Percentiles rank a stretch among this genome's conserved stretches.
Evolutionary conservation across 257 asterid genomes (phyloP).

Genomic region (Prunella vulgaris): DNA sequence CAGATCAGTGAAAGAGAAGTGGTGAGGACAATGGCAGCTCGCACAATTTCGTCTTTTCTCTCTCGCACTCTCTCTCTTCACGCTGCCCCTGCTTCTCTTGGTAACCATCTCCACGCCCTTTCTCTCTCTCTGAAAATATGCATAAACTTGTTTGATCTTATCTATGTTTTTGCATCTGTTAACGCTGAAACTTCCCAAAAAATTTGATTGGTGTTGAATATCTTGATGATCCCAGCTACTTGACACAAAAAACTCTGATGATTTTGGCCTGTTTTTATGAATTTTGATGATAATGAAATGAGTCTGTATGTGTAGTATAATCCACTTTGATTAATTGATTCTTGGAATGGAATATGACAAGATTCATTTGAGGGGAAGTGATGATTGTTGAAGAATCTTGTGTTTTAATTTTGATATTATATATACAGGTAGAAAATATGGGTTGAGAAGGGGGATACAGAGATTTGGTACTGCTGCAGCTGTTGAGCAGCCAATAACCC

Average conservation of each 20-base stretch:
- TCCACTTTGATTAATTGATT: background rate
- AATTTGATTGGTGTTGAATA: background rate
- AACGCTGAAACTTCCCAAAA: too few species aligned
- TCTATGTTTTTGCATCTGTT: background rate
- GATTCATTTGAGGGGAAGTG: background rate
- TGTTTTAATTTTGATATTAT: background rate
- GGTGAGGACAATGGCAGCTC: conserved; percentile 46
- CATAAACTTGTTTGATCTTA: background rate
- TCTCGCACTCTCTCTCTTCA: conserved; percentile 34
- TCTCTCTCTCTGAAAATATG: background rate
- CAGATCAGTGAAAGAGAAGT: background rate
- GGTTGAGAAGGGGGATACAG: conserved; percentile 28
- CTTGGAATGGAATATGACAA: background rate
- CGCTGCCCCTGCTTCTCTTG: conserved; percentile 29
- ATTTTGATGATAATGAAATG: background rate
- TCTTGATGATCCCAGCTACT: background rate
- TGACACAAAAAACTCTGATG: background rate
- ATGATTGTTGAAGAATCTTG: background rate
- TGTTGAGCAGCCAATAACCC: conserved; percentile 47
- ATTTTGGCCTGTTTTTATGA: background rate
- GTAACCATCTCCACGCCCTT: conserved; percentile 17
- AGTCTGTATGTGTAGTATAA: background rate
- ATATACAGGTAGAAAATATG: conserved; percentile 37
- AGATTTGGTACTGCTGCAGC: conserved; percentile 52
- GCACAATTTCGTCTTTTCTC: conserved; percentile 40